Evolutionary conservation across 2,329 filamentous ascomycete species (phyloP).

Genomic region (Xylariaceae sp.): DNA sequence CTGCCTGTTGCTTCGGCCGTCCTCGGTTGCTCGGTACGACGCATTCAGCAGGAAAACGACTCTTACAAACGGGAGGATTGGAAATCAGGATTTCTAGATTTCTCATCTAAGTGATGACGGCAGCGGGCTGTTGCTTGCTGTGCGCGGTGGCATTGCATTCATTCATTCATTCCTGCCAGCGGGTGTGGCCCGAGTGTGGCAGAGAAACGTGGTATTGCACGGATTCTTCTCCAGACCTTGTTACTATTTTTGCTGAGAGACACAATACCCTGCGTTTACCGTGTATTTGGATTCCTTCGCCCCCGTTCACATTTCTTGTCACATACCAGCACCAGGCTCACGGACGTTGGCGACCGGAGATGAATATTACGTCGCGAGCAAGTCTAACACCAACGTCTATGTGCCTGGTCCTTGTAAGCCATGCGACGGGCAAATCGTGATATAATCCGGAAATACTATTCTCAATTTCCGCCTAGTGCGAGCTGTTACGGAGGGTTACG

Average conservation of each 20-base stretch:
- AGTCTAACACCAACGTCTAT: too few species aligned
- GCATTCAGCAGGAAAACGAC: background rate
- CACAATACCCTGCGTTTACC: too few species aligned
- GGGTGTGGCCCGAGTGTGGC: conserved; percentile 8
- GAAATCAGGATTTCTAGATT: conserved; percentile 19
- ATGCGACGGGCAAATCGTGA: too few species aligned
- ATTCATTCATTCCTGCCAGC: conserved; percentile 9
- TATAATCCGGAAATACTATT: too few species aligned
- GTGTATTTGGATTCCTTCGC: too few species aligned
- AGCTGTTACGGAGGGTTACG: too few species aligned
- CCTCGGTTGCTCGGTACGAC: background rate
- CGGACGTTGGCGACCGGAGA: too few species aligned
- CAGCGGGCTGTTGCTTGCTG: conserved; percentile 2
- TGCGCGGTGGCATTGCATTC: conserved; percentile 11
- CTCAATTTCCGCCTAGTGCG: too few species aligned
- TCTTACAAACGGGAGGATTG: conserved; percentile 17
- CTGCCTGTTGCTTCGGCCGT: background rate
- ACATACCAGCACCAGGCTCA: too few species aligned
- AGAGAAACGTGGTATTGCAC: conserved; percentile 17
- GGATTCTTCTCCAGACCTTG: background rate
- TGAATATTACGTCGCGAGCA: too few species aligned
- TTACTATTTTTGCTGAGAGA: conserved; percentile 17
- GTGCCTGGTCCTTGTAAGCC: too few species aligned
- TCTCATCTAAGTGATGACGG: background rate
- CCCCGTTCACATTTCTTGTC: too few species aligned